phyloP scores from a whole-genome alignment of 73 alveolate genomes.

The Paramecium sexaurelia region DNA sequence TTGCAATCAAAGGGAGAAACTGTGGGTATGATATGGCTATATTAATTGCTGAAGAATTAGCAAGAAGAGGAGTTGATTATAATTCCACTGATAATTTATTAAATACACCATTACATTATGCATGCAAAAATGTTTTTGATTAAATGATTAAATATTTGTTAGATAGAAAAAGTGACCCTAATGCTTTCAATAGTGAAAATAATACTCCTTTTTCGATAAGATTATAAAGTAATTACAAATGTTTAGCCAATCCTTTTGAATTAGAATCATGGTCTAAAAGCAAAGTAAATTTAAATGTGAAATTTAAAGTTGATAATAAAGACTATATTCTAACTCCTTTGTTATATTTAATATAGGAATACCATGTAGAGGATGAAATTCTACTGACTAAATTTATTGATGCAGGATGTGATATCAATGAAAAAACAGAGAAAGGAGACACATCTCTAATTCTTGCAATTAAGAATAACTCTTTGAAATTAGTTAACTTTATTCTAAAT shows the following conservation, averaged over 20 bases:
- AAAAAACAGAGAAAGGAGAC: conserved; percentile 78
- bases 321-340: not conserved
- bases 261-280: not conserved
- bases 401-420: conserved; percentile 66
- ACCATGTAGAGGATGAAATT: not conserved
- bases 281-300: not conserved
- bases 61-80: conserved; percentile 70
- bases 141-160: conserved; percentile 61
- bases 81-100: conserved; percentile 66
- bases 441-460: conserved; percentile 83
- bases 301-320: not conserved
- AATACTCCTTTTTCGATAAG: conserved; percentile 62
- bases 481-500: conserved; percentile 67
- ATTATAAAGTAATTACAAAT: not conserved
- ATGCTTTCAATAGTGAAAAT: not conserved
- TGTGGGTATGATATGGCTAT: conserved; percentile 40
- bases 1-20: conserved; percentile 67
- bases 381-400: not conserved
- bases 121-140: conserved; percentile 23
- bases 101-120: conserved; percentile 81
- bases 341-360: not conserved
- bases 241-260: not conserved
- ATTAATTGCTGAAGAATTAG: conserved; percentile 14
- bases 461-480: conserved; percentile 76
- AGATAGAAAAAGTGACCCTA: conserved; percentile 26